These are phyloP conservation scores for Gossypium gossypioides DNA, from an alignment of 441 rosid species.

Conservation along the genomic window DNA sequence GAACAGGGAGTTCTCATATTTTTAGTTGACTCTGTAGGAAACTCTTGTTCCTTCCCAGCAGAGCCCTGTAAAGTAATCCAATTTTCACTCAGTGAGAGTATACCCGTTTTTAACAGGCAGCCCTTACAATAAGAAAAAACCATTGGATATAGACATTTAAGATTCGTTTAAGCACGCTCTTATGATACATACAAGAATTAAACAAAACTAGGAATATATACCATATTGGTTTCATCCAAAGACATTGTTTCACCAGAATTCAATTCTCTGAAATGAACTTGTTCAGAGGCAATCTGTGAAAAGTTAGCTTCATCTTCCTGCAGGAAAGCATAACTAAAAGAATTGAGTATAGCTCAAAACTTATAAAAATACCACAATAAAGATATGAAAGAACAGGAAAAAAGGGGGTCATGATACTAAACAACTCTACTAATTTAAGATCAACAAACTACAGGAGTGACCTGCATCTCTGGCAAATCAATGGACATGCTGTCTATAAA, in stretches of 20 bases:
- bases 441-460: conserved; percentile 16
- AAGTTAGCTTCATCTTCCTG: conserved; percentile 34
- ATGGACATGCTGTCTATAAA: conserved; percentile 31
- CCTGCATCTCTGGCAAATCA: conserved; percentile 52
- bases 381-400: background rate
- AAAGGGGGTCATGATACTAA: background rate
- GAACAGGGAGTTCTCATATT: conserved; percentile 19
- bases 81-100: conserved; percentile 6
- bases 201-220: conserved; percentile 12
- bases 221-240: conserved; percentile 22
- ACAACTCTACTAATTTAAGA: background rate
- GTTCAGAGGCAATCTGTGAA: conserved; percentile 27
- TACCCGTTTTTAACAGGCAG: conserved; percentile 10
- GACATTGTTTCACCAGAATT: conserved; percentile 24
- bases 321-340: conserved; percentile 9
- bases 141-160: background rate
- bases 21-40: conserved; percentile 24
- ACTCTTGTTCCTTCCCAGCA: conserved; percentile 22
- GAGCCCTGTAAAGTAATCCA: conserved; percentile 38
- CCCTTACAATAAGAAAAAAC: conserved; percentile 1
- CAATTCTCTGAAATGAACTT: conserved; percentile 20
- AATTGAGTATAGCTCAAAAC: background rate
- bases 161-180: background rate
- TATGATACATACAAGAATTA: conserved; percentile 1
- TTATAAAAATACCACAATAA: background rate